These are phyloP conservation scores for Hibiscus trionum DNA, from an alignment of 345 rosid species.

Conservation along the genomic window DNA sequence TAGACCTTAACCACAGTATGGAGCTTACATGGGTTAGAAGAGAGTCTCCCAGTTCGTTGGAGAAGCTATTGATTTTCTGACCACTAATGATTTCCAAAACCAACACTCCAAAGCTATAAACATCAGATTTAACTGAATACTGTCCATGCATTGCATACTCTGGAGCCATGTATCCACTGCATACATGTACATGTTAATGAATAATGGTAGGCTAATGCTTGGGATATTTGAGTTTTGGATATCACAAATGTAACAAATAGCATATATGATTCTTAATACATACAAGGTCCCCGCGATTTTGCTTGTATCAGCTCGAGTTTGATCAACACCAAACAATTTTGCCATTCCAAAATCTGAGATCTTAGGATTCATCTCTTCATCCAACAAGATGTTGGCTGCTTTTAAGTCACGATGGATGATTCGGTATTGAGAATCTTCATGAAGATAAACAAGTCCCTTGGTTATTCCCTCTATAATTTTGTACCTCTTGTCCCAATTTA, in stretches of 20 bases:
- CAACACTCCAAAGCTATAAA: no score
- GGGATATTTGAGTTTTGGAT: background rate
- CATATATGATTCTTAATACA: constrained; percentile 9
- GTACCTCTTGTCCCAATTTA: background rate
- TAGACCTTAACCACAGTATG: no score
- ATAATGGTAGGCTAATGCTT: background rate
- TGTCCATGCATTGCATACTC: constrained; percentile 47
- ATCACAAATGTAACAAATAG: no score
- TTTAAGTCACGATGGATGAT: background rate
- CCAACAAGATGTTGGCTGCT: background rate
- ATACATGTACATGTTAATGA: background rate
- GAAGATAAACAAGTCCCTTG: background rate
- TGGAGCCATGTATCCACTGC: constrained; percentile 49
- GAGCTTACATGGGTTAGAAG: no score
- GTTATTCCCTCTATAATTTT: background rate
- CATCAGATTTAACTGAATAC: no score
- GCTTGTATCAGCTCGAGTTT: constrained; percentile 19
- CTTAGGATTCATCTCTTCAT: background rate
- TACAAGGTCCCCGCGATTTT: constrained; percentile 26
- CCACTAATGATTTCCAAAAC: no score
- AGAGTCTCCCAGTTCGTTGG: no score
- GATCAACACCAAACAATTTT: constrained; percentile 9
- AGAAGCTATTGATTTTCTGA: no score
- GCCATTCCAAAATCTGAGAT: background rate
- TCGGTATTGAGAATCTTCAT: background rate